These are phyloP conservation scores for Citrullus colocynthis DNA, from an alignment of 306 rosid species.

Conservation along the genomic window DNA sequence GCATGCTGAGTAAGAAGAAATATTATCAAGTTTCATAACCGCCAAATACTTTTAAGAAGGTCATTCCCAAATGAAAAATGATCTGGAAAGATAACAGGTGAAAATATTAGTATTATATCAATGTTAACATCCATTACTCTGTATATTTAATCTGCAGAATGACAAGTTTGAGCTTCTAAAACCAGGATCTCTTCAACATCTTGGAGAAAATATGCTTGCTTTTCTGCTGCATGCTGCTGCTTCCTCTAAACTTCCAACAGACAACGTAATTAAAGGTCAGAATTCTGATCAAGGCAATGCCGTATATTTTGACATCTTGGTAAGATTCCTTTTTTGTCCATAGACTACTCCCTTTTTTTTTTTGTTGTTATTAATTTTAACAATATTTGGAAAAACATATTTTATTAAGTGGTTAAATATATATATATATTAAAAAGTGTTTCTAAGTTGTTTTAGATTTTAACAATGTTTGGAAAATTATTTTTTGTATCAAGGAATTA, in stretches of 20 bases:
- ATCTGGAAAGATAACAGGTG: not conserved
- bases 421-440: too few species aligned
- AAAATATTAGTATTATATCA: not conserved
- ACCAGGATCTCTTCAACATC: constrained; percentile 91
- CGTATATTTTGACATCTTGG: constrained; percentile 82
- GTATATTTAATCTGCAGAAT: constrained; percentile 41
- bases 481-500: not conserved
- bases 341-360: not conserved
- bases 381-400: too few species aligned
- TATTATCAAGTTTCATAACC: not conserved
- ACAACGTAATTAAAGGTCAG: constrained; percentile 29
- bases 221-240: constrained; percentile 68
- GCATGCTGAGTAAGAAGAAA: not conserved
- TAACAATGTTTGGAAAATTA: not conserved
- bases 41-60: not conserved
- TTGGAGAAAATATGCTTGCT: constrained; percentile 97
- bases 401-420: too few species aligned
- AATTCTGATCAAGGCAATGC: constrained; percentile 33
- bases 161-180: constrained; percentile 75
- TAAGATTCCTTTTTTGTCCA: constrained; percentile 15
- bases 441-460: too few species aligned
- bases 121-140: not conserved
- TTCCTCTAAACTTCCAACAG: constrained; percentile 54
- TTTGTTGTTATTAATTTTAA: too few species aligned
- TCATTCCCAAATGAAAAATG: not conserved